These are phyloP conservation scores for Hemisphaericaspora subhashii DNA, from an alignment of 1,139 yeast species.

Conservation along the genomic window DNA sequence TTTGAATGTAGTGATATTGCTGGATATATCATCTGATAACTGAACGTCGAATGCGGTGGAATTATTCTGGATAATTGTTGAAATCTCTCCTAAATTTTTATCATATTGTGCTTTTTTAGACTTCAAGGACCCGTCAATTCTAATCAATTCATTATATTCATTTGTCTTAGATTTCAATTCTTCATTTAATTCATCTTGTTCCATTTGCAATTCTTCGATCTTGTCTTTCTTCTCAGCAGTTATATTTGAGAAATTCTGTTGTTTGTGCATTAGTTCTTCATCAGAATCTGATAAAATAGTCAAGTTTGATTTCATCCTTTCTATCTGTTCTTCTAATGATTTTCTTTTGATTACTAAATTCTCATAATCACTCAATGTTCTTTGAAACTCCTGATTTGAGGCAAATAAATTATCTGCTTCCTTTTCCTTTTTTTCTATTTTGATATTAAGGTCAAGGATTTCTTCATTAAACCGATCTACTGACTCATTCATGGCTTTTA, in stretches of 20 bases:
- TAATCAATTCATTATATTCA: conserved; percentile 41
- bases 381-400: conserved; percentile 80
- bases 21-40: conserved; percentile 9
- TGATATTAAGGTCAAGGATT: conserved; percentile 47
- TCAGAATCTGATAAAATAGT: conserved; percentile 50
- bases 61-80: conserved; percentile 13
- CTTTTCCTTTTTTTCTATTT: conserved; percentile 53
- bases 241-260: conserved; percentile 54
- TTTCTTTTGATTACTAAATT: conserved; percentile 50
- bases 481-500: conserved; percentile 43
- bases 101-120: conserved; percentile 42
- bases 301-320: conserved; percentile 46
- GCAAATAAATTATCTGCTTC: conserved; percentile 68
- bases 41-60: conserved; percentile 20
- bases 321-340: conserved; percentile 49
- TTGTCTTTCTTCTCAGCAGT: conserved; percentile 37
- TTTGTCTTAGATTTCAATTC: conserved; percentile 26
- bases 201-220: conserved; percentile 19
- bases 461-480: conserved; percentile 49
- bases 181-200: conserved; percentile 13
- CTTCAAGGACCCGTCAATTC: conserved; percentile 58
- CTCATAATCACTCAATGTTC: conserved; percentile 63
- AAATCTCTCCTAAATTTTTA: conserved; percentile 15
- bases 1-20: conserved; percentile 13
- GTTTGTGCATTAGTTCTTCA: conserved; percentile 47